Conservation (phyloP, 2,329 filamentous ascomycete species). For the Tolypocladium ovalisporum region DNA sequence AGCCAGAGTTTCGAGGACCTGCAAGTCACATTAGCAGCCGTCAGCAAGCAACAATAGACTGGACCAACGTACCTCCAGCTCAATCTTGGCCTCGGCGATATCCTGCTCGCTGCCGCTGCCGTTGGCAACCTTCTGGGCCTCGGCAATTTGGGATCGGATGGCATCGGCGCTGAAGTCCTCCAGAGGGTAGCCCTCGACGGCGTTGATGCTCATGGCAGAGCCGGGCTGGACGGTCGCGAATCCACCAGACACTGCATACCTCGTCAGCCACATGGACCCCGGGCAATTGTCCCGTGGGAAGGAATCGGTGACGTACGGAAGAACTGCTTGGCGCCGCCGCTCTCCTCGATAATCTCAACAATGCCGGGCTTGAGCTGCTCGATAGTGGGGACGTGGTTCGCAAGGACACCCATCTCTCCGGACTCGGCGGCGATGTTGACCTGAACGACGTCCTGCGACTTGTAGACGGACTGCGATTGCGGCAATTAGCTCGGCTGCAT, state of each 20-base stretch:
- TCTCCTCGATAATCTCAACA: constrained; percentile 92
- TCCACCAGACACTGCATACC: constrained; percentile 70
- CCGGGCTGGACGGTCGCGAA: constrained; percentile 96
- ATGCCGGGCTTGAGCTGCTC: constrained; percentile 97
- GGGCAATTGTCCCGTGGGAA: background rate
- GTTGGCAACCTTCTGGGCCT: constrained; percentile 89
- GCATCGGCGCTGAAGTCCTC: constrained; percentile 94
- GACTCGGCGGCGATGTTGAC: constrained; percentile 98
- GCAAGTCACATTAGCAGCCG: constrained; percentile 1
- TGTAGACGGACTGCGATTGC: constrained; percentile 55
- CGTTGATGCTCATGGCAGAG: constrained; percentile 94
- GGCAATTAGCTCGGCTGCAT: constrained; percentile 34
- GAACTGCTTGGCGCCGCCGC: constrained; percentile 83
- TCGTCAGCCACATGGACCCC: constrained; percentile 3
- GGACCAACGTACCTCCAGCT: constrained; percentile 65
- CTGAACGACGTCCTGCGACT: constrained; percentile 67
- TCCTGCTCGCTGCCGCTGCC: constrained; percentile 93
- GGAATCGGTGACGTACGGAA: constrained; percentile 62
- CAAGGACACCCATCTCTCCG: constrained; percentile 98
- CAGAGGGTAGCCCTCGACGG: constrained; percentile 85
- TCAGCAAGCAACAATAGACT: background rate
- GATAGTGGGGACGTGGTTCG: constrained; percentile 96
- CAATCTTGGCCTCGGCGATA: constrained; percentile 97
- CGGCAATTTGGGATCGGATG: constrained; percentile 79
- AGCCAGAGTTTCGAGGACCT: constrained; percentile 79